Base-by-base conservation (phyloP, 306 rosid species). In the Trifolium pratense region DNA sequence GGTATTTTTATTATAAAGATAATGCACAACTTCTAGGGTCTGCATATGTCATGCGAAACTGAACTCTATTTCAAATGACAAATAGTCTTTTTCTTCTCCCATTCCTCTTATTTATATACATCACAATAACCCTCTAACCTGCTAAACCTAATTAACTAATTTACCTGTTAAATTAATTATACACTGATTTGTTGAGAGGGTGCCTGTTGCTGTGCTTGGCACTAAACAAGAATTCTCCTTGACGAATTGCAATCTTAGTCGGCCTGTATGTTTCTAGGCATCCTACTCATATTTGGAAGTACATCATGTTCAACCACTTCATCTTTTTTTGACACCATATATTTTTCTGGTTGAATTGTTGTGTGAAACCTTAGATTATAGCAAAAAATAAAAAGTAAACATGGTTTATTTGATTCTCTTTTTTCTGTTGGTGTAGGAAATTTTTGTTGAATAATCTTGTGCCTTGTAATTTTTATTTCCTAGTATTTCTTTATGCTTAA, bases 391-490 rank as follows among this genome's bases (percentile, higher is more conserved):
- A 23, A 15, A 43, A n/a, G 36, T 18, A 15, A 32, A 70, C 40
- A 20, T 43, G n/a, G 59, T 61, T 45, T 55, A 61, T 76, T 39
- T 68, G 40, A 57, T 76, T 76, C 31, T 70, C 78, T 68, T 66
- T 68, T 70, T 65, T 58, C 52, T 13, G 49, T 7, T 59, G 32
- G 23, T 43, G 32, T 58, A 34, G 66, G 75, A 20, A 39, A 16
- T 23, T 67, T 26, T 62, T 56, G 71, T 52, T 51, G 49, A 74
- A 71, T 53, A 49, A 42, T 73, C 34, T 66, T 59, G 73, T 42
- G 52, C 69, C 13, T 72, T 77, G 59, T 31, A 68, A 73, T 18
- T 65, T 89, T 91, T 57, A 51, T 68, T 59, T 68, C 73, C 65
- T 43, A 48, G n/a, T 63, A 69, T 21, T 11, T 52, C 65, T 17